Evolutionary conservation across 495 filamentous ascomycete species (phyloP), one percentile per base, ranked within the genome.

Genomic region (Aspergillus heteromorphus): DNA sequence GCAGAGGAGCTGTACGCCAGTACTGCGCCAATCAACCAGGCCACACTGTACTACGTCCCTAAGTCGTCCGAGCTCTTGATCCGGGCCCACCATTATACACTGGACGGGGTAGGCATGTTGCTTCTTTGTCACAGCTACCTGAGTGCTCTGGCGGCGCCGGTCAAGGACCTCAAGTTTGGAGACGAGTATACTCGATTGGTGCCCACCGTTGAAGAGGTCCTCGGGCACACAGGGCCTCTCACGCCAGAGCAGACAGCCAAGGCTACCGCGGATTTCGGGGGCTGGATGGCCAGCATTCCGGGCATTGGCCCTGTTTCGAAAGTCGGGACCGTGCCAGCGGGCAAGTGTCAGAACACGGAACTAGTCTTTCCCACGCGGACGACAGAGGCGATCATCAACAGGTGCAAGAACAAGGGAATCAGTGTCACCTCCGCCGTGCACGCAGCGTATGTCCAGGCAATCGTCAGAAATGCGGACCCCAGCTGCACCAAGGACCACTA

Each of bases 41-140:
- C 59, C 17, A 61, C 59, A 20, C 21, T 67, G 13, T 67, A 67
- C 55, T 67, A 65, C 21, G 10, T 67, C 0, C 65, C 61, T 1
- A 56, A 57, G 1, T 61, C 62, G 29, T 62, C 59, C 0, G 62
- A 67, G 54, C 40, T 67, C 3, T 48, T 61, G 34, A n/a, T 55
- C 7, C 43, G 43, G 10, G 43, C 19, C 2, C 53, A 48, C 21
- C 53, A 55, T 13, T 27, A 41, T 7, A 40, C 23, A 20, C 23
- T 48, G 0, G 53, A 55, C 23, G 53, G 53, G 5, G 49, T 34
- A 0, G 53, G 53, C 4, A 34, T 40, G 31, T 13, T 55, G 13
- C 3, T 48, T 7, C 38, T 49, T 27, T 48, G 43, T 29, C 20
- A 55, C 23, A n/a, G 19, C 29, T 42, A 40, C 13, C 16, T 55